These are phyloP conservation scores for Aspergillus ochraceoroseus DNA, from an alignment of 2,329 filamentous ascomycete genomes.

Conservation along the genomic window DNA sequence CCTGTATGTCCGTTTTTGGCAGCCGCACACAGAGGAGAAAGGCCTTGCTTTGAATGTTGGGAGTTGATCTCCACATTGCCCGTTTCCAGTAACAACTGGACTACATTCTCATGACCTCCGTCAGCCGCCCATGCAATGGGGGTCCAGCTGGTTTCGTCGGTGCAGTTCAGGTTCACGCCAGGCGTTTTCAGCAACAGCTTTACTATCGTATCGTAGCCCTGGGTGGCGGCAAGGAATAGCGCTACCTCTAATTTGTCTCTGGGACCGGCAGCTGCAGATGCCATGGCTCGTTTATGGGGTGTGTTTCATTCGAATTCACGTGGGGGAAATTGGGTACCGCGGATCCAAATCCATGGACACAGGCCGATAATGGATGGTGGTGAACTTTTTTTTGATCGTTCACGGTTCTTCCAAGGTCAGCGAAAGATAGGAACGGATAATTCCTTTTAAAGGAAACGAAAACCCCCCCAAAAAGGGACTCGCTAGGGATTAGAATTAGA, in stretches of 20 bases:
- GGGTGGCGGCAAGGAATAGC: slow-evolving; percentile 22
- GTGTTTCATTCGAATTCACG: not conserved
- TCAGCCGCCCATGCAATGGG: slow-evolving; percentile 25
- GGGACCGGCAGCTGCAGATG: slow-evolving; percentile 13
- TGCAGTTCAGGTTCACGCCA: slow-evolving; percentile 21
- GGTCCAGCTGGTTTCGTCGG: slow-evolving; percentile 19
- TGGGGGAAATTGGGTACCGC: not conserved
- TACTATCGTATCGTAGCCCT: slow-evolving; percentile 26
- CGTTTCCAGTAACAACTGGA: slow-evolving; percentile 21
- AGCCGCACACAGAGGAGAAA: slow-evolving; percentile 19
- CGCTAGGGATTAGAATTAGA: slow-evolving; percentile 5
- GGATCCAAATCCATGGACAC: slow-evolving; percentile 6
- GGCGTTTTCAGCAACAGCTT: slow-evolving; percentile 21
- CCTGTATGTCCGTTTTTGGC: slow-evolving; percentile 18
- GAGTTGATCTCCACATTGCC: slow-evolving; percentile 15
- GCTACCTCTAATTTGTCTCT: slow-evolving; percentile 24
- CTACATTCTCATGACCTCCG: slow-evolving; percentile 21
- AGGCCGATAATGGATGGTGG: slow-evolving; percentile 5
- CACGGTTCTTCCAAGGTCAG: slow-evolving; percentile 2
- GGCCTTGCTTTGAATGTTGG: slow-evolving; percentile 12
- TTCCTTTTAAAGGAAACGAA: no score
- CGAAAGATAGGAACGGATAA: slow-evolving; percentile 2
- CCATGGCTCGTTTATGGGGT: slow-evolving; percentile 9
- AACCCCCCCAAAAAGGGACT: no score
- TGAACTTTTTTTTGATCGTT: no score